Evolutionary conservation across 73 alveolate genomes (phyloP).

Genomic region (Paramecium bursaria): DNA sequence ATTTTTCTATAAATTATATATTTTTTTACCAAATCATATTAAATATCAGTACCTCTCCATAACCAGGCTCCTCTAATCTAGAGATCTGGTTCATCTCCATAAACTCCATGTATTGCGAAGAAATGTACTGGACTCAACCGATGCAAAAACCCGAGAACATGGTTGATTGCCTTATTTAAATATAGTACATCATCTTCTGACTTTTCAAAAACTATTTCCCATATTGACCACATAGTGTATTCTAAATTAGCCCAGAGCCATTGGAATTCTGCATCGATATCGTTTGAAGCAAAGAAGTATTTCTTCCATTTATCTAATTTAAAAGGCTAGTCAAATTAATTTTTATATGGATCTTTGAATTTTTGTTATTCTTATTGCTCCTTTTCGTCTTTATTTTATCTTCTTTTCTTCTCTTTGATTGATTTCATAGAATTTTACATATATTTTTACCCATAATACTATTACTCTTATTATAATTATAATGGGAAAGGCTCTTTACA

Average conservation of each 20-base stretch:
- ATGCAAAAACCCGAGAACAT: slow-evolving; percentile 82
- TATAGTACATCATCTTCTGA: slow-evolving; percentile 86
- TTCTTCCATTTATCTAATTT: slow-evolving; percentile 88
- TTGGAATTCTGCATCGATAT: slow-evolving; percentile 82
- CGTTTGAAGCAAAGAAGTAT: slow-evolving; percentile 79
- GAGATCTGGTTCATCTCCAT: slow-evolving; percentile 86
- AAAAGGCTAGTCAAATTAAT: slow-evolving; percentile 81
- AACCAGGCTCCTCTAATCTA: slow-evolving; percentile 86
- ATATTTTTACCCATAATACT: too few relatives aligned
- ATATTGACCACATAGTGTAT: slow-evolving; percentile 84
- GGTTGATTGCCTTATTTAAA: slow-evolving; percentile 76
- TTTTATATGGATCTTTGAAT: slow-evolving; percentile 70
- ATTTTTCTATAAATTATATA: slow-evolving; percentile 21
- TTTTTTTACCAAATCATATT: slow-evolving; percentile 61
- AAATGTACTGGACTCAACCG: slow-evolving; percentile 78
- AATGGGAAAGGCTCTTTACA: slow-evolving; percentile 74
- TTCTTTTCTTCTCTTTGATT: too few relatives aligned
- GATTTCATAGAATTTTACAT: too few relatives aligned
- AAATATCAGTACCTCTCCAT: slow-evolving; percentile 83
- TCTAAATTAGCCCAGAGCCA: slow-evolving; percentile 81
- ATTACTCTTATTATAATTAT: slow-evolving; percentile 49
- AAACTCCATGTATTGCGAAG: slow-evolving; percentile 79
- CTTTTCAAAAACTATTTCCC: slow-evolving; percentile 90
- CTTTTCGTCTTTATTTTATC: slow-evolving; percentile 56
- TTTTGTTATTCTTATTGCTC: slow-evolving; percentile 68